Percentiles rank a stretch among this genome's conserved stretches.
Evolutionary conservation across 352 stramenopile genomes (phyloP).

Genomic region (Nothophytophthora sp.): DNA sequence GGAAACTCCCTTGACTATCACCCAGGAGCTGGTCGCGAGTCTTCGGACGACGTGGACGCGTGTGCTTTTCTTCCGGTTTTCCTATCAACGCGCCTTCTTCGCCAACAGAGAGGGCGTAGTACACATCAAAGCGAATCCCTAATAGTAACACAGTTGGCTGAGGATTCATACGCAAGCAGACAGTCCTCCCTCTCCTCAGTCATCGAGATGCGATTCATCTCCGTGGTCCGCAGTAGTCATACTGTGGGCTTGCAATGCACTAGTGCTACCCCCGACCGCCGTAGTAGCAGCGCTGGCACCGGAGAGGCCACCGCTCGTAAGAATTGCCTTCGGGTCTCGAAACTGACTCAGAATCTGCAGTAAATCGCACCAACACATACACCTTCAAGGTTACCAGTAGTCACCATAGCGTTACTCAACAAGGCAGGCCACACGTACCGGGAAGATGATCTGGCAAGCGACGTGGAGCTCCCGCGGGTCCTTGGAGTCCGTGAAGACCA

Average conservation of each 20-base stretch:
- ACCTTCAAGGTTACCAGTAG: too few species aligned
- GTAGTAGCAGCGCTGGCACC: neutral
- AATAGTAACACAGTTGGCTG: neutral
- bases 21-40: slow-evolving; percentile 8
- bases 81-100: slow-evolving; percentile 38
- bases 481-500: slow-evolving; percentile 97
- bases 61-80: slow-evolving; percentile 31
- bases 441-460: slow-evolving; percentile 85
- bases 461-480: slow-evolving; percentile 70
- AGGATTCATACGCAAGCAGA: neutral
- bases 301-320: slow-evolving; percentile 1
- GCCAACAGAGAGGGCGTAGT: slow-evolving; percentile 10
- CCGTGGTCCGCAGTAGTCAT: slow-evolving; percentile 25
- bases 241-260: neutral
- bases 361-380: neutral
- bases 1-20: slow-evolving; percentile 6
- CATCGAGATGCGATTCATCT: slow-evolving; percentile 44
- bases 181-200: slow-evolving; percentile 27
- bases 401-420: neutral
- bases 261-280: slow-evolving; percentile 9
- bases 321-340: slow-evolving; percentile 45
- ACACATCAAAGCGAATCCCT: neutral
- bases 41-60: slow-evolving; percentile 22
- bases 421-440: slow-evolving; percentile 36
- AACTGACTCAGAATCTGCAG: slow-evolving; percentile 69